Percentiles rank a stretch among this genome's conserved stretches.
Evolutionary conservation across 2,329 filamentous ascomycete species (phyloP).

Genomic region (Hirsutella minnesotensis): DNA sequence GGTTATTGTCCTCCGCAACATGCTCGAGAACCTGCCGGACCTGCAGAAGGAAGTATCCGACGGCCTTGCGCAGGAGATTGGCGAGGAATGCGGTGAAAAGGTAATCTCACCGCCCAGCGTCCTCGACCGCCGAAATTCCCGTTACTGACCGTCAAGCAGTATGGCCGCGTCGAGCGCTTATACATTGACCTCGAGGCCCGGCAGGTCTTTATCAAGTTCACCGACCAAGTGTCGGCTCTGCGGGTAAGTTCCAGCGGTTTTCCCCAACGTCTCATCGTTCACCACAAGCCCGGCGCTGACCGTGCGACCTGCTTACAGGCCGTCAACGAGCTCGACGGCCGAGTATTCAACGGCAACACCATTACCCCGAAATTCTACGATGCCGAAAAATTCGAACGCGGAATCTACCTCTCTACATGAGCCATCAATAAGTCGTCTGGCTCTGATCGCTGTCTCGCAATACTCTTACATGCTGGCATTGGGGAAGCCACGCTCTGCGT

Average conservation of each 20-base stretch:
- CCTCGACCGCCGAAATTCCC: neutral
- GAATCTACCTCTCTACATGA: conserved; percentile 31
- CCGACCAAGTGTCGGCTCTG: conserved; percentile 70
- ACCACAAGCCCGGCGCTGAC: neutral
- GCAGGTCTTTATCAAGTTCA: conserved; percentile 89
- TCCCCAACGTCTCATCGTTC: neutral
- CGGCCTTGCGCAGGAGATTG: conserved; percentile 82
- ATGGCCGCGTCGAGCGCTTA: conserved; percentile 71
- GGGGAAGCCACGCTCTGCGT: too few species aligned
- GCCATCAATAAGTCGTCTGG: too few species aligned
- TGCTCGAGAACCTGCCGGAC: conserved; percentile 73
- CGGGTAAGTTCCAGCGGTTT: conserved; percentile 44
- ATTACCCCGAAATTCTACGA: conserved; percentile 80
- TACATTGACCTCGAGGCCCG: conserved; percentile 54
- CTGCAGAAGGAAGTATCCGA: conserved; percentile 65
- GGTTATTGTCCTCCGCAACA: conserved; percentile 71
- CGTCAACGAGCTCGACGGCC: conserved; percentile 78
- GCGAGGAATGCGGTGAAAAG: conserved; percentile 81
- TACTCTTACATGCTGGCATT: too few species aligned
- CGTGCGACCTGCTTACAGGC: conserved; percentile 40
- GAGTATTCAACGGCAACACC: conserved; percentile 76
- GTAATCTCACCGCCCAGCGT: conserved; percentile 19
- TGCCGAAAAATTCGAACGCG: conserved; percentile 66
- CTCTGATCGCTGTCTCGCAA: too few species aligned
- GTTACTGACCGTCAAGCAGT: conserved; percentile 32